A percentile compares a stretch with the other conserved stretches of the same genome.
These are phyloP conservation scores for Gamsiella multidivaricata DNA, from an alignment of 192 early-diverging fungal genomes.

Conservation along the genomic window DNA sequence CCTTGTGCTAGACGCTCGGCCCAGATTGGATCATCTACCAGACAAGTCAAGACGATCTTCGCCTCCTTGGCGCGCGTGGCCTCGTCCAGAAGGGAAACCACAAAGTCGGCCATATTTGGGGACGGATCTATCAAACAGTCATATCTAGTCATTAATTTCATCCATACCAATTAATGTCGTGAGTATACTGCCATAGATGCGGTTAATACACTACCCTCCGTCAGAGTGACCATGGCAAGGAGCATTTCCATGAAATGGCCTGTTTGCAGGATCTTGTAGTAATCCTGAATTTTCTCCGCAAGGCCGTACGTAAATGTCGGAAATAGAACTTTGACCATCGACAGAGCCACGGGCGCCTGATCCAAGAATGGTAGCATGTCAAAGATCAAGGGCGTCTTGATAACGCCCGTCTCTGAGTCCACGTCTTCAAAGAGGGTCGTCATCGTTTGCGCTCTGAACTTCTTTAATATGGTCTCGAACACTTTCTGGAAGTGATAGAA, in stretches of 20 bases:
- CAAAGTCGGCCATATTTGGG: conserved; percentile 35
- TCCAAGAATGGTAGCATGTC: conserved; percentile 50
- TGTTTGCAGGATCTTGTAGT: conserved; percentile 22
- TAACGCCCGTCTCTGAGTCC: conserved; percentile 24
- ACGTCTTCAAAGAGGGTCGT: conserved; percentile 38
- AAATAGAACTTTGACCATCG: conserved; percentile 35
- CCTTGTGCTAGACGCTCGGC: conserved; percentile 41
- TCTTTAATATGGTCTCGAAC: conserved; percentile 46
- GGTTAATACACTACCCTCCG: no score
- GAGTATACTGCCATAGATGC: no score
- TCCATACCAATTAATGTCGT: no score
- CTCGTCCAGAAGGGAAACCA: conserved; percentile 39
- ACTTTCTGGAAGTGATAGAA: conserved; percentile 53
- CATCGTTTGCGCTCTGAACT: conserved; percentile 47
- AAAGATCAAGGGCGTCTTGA: conserved; percentile 30
- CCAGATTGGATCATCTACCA: conserved; percentile 50
- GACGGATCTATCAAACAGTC: no score
- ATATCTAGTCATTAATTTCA: no score
- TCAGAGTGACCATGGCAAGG: conserved; percentile 35
- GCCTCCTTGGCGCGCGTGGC: conserved; percentile 36
- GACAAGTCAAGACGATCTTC: conserved; percentile 34
- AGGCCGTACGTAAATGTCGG: conserved; percentile 43
- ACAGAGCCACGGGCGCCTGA: conserved; percentile 32
- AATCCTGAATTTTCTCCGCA: conserved; percentile 34
- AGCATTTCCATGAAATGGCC: conserved; percentile 50